Conservation (phyloP, 225 moss, liverwort and hornwort genomes). For the Polytrichum commune region DNA sequence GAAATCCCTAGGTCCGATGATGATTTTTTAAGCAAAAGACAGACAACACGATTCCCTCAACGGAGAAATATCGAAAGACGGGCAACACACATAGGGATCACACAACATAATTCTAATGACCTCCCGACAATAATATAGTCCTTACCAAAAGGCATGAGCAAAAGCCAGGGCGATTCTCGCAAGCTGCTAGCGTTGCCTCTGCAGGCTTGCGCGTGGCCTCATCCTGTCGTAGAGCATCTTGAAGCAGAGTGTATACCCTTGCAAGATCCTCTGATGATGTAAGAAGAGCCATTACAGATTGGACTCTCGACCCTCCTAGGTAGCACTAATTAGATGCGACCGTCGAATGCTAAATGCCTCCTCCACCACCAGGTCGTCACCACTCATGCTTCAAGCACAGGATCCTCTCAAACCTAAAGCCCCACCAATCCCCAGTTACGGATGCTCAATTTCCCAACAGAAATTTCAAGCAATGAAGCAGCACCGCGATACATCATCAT, state of each 20-base stretch:
- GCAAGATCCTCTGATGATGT: slow-evolving; percentile 82
- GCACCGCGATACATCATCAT: too few relatives aligned
- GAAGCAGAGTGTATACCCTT: slow-evolving; percentile 82
- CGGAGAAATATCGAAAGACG: too few relatives aligned
- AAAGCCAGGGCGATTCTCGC: slow-evolving; percentile 95
- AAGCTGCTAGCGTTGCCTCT: slow-evolving; percentile 82
- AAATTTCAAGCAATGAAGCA: too few relatives aligned
- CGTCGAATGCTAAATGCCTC: not conserved
- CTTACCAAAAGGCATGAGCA: slow-evolving; percentile 98
- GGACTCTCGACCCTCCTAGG: slow-evolving; percentile 7
- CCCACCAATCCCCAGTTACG: too few relatives aligned
- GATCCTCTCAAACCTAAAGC: not conserved
- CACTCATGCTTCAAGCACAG: slow-evolving; percentile 13
- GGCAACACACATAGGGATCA: too few relatives aligned
- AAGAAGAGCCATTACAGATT: slow-evolving; percentile 57
- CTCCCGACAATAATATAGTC: not conserved
- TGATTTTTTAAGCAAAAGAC: too few relatives aligned
- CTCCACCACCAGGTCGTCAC: slow-evolving; percentile 15
- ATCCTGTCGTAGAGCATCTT: slow-evolving; percentile 85
- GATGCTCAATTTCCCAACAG: too few relatives aligned
- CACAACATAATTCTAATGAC: too few relatives aligned
- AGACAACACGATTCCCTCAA: too few relatives aligned
- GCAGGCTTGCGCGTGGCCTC: slow-evolving; percentile 87
- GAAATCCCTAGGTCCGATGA: too few relatives aligned
- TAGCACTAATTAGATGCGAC: not conserved